Evolutionary conservation across 257 asterid genomes (phyloP).

Genomic region (Solanum bukasovii): DNA sequence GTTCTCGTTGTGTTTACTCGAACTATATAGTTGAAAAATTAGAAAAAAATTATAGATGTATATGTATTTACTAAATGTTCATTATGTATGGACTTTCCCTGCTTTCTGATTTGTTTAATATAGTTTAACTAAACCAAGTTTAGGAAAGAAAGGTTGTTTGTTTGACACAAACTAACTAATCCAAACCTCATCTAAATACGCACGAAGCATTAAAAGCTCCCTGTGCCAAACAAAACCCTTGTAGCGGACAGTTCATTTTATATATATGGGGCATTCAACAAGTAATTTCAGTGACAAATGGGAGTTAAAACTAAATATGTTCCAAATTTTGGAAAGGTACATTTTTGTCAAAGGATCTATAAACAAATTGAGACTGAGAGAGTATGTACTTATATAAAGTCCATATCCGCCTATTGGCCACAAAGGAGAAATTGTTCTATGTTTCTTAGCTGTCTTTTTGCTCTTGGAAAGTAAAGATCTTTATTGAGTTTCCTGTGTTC

Average conservation of each 20-base stretch:
- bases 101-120: not conserved
- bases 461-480: not conserved
- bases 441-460: not conserved
- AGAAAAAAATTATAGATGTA: not conserved
- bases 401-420: not conserved
- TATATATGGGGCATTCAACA: not conserved
- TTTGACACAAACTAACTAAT: not conserved
- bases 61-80: not conserved
- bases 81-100: not conserved
- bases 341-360: not conserved
- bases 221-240: not conserved
- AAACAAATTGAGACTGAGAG: not conserved
- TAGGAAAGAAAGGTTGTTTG: not conserved
- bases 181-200: not conserved
- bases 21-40: not conserved
- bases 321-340: not conserved
- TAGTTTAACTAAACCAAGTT: not conserved
- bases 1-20: not conserved
- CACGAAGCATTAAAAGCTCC: not conserved
- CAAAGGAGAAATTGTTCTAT: not conserved
- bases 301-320: not conserved
- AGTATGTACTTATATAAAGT: not conserved
- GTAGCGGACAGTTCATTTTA: not conserved
- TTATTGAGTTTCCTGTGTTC: not conserved
- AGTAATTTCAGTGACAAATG: not conserved